Base-by-base conservation (phyloP, 768 basidiomycete species). In the Pulveroboletus sp. region DNA sequence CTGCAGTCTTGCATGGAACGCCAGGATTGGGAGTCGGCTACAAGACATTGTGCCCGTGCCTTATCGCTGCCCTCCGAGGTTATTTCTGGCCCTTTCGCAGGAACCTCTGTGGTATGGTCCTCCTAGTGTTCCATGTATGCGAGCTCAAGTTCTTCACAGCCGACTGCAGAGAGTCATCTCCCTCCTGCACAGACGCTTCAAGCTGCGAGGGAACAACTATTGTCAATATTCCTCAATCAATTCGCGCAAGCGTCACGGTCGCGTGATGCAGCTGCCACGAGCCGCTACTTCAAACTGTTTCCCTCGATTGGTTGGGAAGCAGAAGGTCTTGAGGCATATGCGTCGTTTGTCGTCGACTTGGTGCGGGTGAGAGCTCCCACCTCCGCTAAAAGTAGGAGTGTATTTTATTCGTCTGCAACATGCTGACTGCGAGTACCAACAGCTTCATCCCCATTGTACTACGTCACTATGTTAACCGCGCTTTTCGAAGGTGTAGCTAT, bases 231-330 rank as follows among this genome's bases (percentile, higher is more conserved):
- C 69, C 77, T 76, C 30, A 73, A 72, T n/a, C 80, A 86, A 44
- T 99, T 99, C 63, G 79, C 83, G 38, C 75, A 83, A 48, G 96
- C 95, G 1, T 91, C 92, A 5, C 76, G 74, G 18, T 78, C 81
- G 12, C 80, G 89, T 26, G 92, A 97, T 69, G 86, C 93, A 24
- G 84, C 84, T 12, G 84, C 85, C 1, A 93, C 89, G 2, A 93
- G 85, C 58, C 83, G 96, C 11, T 98, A 89, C 71, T 99, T 99
- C 78, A 93, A 97, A 67, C 75, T 99, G 3, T 99, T 98, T 68
- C 96, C 96, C 5, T 84, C 85, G 3, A 93, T 99, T 46, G 93
- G 92, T 6, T 96, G 92, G 79, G 93, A 98, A 67, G 72, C 76
- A 9, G 89, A 95, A 67, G 96, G 96, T 1, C 75, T 99, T 24